Evolutionary conservation across 768 basidiomycete species (phyloP).

Genomic region (Mycena alexandri): DNA sequence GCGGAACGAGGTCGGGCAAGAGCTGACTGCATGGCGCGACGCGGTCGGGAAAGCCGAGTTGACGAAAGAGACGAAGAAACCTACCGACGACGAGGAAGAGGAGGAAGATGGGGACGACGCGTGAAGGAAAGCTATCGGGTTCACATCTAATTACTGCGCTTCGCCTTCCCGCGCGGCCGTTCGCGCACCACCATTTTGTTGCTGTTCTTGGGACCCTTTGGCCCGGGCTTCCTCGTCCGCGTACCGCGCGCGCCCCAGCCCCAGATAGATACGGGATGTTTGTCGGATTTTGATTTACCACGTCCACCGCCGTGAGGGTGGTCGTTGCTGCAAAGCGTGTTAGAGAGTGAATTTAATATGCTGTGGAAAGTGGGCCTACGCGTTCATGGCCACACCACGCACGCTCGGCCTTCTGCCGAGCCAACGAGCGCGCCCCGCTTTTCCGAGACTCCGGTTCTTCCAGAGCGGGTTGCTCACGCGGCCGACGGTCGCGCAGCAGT

Average conservation of each 20-base stretch:
- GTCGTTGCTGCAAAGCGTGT: slow-evolving; percentile 68
- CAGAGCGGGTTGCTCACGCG: slow-evolving; percentile 92
- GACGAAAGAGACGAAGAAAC: slow-evolving; percentile 66
- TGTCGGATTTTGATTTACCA: slow-evolving; percentile 97
- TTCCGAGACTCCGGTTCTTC: slow-evolving; percentile 87
- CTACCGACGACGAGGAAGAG: slow-evolving; percentile 57
- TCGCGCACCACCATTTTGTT: slow-evolving; percentile 92
- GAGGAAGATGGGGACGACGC: slow-evolving; percentile 62
- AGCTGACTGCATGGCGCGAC: slow-evolving; percentile 83
- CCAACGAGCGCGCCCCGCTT: slow-evolving; percentile 92
- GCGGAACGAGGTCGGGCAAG: slow-evolving; percentile 68
- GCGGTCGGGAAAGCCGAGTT: slow-evolving; percentile 74
- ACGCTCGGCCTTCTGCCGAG: slow-evolving; percentile 87
- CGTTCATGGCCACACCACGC: slow-evolving; percentile 97
- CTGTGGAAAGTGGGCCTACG: slow-evolving; percentile 62
- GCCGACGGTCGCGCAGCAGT: slow-evolving; percentile 91
- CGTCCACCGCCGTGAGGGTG: slow-evolving; percentile 98
- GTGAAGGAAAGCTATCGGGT: slow-evolving; percentile 25
- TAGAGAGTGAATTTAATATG: neutral
- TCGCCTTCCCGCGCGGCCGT: slow-evolving; percentile 80
- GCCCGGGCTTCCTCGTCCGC: slow-evolving; percentile 92
- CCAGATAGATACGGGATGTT: slow-evolving; percentile 92
- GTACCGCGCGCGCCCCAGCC: slow-evolving; percentile 94
- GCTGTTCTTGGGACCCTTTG: slow-evolving; percentile 89
- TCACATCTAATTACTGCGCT: slow-evolving; percentile 54